Conservation (phyloP, 139 green algal species). For the Chlamydomonas eustigma region DNA sequence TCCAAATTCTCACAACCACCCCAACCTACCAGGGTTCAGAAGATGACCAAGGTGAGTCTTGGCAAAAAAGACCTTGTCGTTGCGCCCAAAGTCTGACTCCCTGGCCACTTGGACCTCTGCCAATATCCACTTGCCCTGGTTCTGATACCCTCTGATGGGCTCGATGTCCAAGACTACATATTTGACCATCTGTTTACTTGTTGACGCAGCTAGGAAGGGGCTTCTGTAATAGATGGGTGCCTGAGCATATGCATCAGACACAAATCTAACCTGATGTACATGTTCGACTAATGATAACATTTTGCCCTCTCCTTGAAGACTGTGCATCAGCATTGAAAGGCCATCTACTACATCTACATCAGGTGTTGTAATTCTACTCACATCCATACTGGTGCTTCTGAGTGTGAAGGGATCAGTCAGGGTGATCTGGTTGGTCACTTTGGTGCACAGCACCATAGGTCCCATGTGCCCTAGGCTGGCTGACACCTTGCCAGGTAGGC, state of each 20-base stretch:
- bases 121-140: conserved; percentile 15
- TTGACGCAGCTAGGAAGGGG: conserved; percentile 61
- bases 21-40: conserved; percentile 67
- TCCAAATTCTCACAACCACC: too few relatives aligned
- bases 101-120: conserved; percentile 69
- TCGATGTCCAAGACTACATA: conserved; percentile 94
- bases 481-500: conserved; percentile 74
- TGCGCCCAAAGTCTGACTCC: conserved; percentile 82
- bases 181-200: conserved; percentile 60
- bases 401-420: conserved; percentile 83
- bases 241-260: conserved; percentile 15
- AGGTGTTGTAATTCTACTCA: neutral
- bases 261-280: conserved; percentile 9
- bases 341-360: neutral
- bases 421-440: conserved; percentile 80
- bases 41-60: conserved; percentile 86
- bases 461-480: conserved; percentile 70
- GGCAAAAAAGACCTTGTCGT: conserved; percentile 74
- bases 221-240: conserved; percentile 73
- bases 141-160: conserved; percentile 17
- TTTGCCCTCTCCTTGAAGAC: conserved; percentile 5
- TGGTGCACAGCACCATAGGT: conserved; percentile 82
- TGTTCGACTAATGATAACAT: too few relatives aligned
- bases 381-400: conserved; percentile 55
- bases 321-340: neutral